Percentiles rank a stretch among this genome's conserved stretches.
Conservation (phyloP, 306 rosid species). For the Begonia loranthoides region DNA sequence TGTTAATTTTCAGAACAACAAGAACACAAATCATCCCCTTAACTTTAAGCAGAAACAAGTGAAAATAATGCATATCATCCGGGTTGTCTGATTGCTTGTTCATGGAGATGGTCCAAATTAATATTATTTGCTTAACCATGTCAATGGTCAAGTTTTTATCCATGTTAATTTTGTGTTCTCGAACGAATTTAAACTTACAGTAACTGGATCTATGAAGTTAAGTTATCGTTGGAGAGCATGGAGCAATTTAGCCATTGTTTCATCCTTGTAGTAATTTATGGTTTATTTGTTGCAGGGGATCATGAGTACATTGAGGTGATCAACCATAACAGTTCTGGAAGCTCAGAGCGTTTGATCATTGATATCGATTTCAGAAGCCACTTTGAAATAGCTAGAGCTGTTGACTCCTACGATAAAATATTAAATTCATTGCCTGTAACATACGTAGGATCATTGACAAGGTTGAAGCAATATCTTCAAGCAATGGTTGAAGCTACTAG, state of each 20-base stretch:
- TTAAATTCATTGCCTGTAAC: slow-evolving; percentile 70
- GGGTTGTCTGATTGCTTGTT: too few relatives aligned
- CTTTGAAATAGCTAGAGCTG: slow-evolving; percentile 98
- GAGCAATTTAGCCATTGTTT: background rate
- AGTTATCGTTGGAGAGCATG: too few relatives aligned
- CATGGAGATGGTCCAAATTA: too few relatives aligned
- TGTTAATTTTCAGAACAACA: too few relatives aligned
- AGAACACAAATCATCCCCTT: too few relatives aligned
- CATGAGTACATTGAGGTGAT: slow-evolving; percentile 85
- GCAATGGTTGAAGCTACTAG: slow-evolving; percentile 86
- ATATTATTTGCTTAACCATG: too few relatives aligned
- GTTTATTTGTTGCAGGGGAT: slow-evolving; percentile 42
- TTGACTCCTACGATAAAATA: slow-evolving; percentile 65
- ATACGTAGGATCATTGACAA: slow-evolving; percentile 61
- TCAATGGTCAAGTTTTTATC: too few relatives aligned
- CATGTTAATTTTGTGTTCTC: too few relatives aligned
- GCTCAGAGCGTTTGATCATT: slow-evolving; percentile 58
- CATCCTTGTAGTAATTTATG: background rate
- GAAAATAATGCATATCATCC: too few relatives aligned
- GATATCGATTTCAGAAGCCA: slow-evolving; percentile 91
- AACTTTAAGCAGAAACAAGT: too few relatives aligned
- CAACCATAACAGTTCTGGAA: slow-evolving; percentile 28
- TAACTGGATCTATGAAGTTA: too few relatives aligned
- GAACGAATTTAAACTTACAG: too few relatives aligned
- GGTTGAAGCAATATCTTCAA: slow-evolving; percentile 62